Conservation (phyloP, 2,329 filamentous ascomycete species). For the Neopestalotiopsis rosae region DNA sequence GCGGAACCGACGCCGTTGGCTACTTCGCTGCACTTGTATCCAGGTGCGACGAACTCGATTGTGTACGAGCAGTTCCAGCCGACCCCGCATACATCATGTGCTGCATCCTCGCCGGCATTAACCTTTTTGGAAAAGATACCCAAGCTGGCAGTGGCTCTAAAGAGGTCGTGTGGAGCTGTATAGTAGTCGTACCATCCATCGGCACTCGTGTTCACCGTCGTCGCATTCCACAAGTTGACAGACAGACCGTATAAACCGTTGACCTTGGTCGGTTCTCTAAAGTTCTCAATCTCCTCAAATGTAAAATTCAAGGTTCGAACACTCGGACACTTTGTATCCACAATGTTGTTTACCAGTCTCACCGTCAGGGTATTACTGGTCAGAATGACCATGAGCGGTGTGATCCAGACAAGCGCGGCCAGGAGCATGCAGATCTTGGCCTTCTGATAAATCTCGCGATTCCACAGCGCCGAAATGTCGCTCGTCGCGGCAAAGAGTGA, state of each 20-base stretch:
- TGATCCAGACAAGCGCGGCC: conserved; percentile 42
- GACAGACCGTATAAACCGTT: conserved; percentile 33
- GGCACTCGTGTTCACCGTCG: conserved; percentile 12
- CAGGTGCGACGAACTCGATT: conserved; percentile 42
- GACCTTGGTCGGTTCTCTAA: conserved; percentile 35
- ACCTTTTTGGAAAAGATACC: conserved; percentile 31
- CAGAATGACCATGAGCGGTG: conserved; percentile 44
- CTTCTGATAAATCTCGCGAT: conserved; percentile 35
- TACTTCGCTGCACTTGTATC: conserved; percentile 44
- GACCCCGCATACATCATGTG: conserved; percentile 39
- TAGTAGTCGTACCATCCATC: conserved; percentile 38
- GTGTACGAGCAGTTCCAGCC: conserved; percentile 47
- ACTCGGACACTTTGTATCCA: conserved; percentile 35
- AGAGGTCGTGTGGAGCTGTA: conserved; percentile 29
- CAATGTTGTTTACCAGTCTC: conserved; percentile 23
- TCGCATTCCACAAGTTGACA: conserved; percentile 39
- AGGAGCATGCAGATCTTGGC: conserved; percentile 40
- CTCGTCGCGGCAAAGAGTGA: conserved; percentile 40
- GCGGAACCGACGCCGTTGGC: conserved; percentile 35
- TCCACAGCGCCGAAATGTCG: conserved; percentile 35
- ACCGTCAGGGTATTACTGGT: conserved; percentile 44
- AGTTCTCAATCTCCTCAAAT: conserved; percentile 40
- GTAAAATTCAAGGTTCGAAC: conserved; percentile 40
- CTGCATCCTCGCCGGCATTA: conserved; percentile 33
- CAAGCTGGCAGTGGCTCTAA: conserved; percentile 34